Base-by-base conservation (phyloP, 1,284 basidiomycete genomes). In the Calocybe gambosa region DNA sequence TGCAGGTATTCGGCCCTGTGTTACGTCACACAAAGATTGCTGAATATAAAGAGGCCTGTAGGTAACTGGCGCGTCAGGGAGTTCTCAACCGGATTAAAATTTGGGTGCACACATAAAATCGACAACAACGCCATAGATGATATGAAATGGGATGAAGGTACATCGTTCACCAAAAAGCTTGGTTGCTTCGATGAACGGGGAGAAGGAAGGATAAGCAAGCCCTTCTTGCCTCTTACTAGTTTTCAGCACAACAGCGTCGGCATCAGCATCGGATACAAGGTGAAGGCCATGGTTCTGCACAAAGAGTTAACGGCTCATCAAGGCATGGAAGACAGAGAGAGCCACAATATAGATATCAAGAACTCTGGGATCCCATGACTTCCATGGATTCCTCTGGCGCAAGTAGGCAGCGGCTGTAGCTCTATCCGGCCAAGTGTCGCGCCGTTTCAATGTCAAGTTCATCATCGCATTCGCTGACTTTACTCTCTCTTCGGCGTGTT, bases 221-320 rank as follows among this genome's bases (percentile, higher is more conserved):
- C 69, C 69, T 59, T 75, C 73, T 45, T 70, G 69, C 26, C 56
- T 55, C 35, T 61, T 61, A 44, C 68, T 61, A 40, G 69, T 67
- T 55, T 74, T 74, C 7, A 74, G 56, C 12, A 50, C 52, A 3
- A 72, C 69, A 0, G 50, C 58, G 10, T 46, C 20, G n/a, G 60
- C 62, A 13, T 56, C 52, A 2, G 58, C 49, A 1, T 55, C 54
- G 3, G 63, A 55, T 20, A 63, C 54, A 5, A 16, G 37, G 29
- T 38, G 49, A 29, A 73, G 55, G 1, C 63, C 65, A 43, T 67
- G 49, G 41, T 63, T 55, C 66, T 67, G 46, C 7, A n/a, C n/a
- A 21, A 29, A 10, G 21, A 16, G 21, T 37, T 19, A 28, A 41
- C 19, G 16, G 45, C 20, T 15, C 18, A 23, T 13, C 20, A 15